Percentiles rank a stretch among this genome's conserved stretches.
Conservation (phyloP, 208 protist genomes). For the Angomonas desouzai region DNA sequence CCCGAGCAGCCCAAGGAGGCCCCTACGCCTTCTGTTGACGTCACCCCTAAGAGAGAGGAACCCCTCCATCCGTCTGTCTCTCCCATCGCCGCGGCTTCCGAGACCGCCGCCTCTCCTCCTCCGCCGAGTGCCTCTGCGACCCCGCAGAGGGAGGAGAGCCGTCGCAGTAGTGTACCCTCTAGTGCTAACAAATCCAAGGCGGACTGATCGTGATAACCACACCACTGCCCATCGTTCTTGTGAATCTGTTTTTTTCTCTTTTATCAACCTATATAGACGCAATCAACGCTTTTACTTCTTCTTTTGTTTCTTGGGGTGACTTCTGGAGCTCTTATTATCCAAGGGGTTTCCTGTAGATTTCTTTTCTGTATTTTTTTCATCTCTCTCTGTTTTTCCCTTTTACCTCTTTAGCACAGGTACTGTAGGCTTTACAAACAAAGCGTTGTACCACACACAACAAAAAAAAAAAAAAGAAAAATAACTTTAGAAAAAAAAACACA, state of each 20-base stretch:
- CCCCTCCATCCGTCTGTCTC: no score
- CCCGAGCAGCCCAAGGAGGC: neutral
- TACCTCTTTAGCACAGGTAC: constrained; percentile 5
- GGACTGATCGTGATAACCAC: constrained; percentile 1
- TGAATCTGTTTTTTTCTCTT: neutral
- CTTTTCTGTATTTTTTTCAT: neutral
- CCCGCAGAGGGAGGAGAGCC: neutral
- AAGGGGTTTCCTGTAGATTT: no score
- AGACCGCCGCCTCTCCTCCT: no score
- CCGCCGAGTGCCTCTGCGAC: neutral
- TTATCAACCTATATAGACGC: neutral
- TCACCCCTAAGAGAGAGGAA: no score
- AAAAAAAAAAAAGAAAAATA: neutral
- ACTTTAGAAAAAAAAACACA: neutral
- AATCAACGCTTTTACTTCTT: neutral
- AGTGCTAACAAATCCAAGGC: neutral
- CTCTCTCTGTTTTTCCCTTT: constrained; percentile 12
- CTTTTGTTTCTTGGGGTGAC: no score
- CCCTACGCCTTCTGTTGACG: no score
- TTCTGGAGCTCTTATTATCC: no score
- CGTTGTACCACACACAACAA: neutral
- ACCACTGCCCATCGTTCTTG: neutral
- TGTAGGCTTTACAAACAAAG: neutral
- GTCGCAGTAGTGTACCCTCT: neutral
- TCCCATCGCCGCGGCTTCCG: no score